These are phyloP conservation scores for Trametes versicolor DNA, from an alignment of 1,284 basidiomycete species.

Conservation along the genomic window DNA sequence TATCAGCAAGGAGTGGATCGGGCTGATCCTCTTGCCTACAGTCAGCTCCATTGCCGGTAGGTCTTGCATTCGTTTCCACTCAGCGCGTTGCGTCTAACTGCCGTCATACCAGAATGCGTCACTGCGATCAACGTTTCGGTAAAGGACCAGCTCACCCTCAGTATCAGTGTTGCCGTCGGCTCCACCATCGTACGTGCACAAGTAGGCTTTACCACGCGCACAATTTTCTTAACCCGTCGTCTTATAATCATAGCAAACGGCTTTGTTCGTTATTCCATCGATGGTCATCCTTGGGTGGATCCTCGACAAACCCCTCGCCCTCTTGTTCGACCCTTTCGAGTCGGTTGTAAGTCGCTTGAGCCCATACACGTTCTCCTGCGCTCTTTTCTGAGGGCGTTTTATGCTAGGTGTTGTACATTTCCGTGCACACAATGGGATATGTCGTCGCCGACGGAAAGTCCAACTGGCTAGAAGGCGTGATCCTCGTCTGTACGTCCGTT, in stretches of 20 bases:
- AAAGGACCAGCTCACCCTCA: conserved; percentile 79
- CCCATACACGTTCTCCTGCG: background rate
- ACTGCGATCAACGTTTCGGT: conserved; percentile 87
- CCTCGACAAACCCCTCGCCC: conserved; percentile 71
- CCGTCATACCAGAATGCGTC: conserved; percentile 59
- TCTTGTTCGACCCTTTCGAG: conserved; percentile 86
- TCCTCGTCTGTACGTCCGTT: conserved; percentile 45
- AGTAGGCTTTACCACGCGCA: too few species aligned
- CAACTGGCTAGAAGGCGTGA: conserved; percentile 83
- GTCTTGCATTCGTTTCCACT: conserved; percentile 17
- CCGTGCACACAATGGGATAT: conserved; percentile 83
- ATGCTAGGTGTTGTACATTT: conserved; percentile 47
- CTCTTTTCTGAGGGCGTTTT: background rate
- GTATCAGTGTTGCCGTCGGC: conserved; percentile 88
- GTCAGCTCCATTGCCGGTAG: conserved; percentile 82
- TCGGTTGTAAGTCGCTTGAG: conserved; percentile 56
- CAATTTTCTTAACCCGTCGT: background rate
- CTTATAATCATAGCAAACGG: conserved; percentile 75
- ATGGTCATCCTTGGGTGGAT: conserved; percentile 75
- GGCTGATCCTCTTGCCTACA: conserved; percentile 87
- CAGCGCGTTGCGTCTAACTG: background rate
- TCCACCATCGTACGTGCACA: conserved; percentile 86
- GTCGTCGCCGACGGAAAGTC: conserved; percentile 87
- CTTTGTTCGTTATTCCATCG: conserved; percentile 88
- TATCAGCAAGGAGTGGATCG: conserved; percentile 83